Evolutionary conservation across 2,329 filamentous ascomycete genomes (phyloP), one percentile per base, ranked within the genome.

Genomic region (Pseudogymnoascus sp.): DNA sequence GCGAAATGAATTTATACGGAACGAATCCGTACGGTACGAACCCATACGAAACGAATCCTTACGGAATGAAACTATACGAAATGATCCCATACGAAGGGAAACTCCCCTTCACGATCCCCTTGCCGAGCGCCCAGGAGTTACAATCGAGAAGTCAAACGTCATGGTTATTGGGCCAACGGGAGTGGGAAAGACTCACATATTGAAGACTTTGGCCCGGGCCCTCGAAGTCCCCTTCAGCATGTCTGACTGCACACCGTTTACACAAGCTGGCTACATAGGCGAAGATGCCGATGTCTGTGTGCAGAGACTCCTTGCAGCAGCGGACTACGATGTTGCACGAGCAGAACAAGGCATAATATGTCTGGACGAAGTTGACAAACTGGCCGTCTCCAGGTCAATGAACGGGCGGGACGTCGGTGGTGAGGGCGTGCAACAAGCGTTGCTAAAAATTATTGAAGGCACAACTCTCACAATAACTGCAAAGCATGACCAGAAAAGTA

Each of bases 281-380:
- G 93, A 97, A 72, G 95, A 99, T 73, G 93, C 93, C n/a, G 95
- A 99, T 73, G 88, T 91, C 0, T 97, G 93, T 70, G 91, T 99
- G 42, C 91, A 97, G 72, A 84, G 95, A 50, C 81, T 99, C 26
- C 81, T 99, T 8, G 90, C 96, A 63, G 92, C 96, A 64, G 87
- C 93, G 7, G 93, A 96, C 73, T 96, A 96, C 74, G 90, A 96
- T 69, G 85, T 95, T 29, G 86, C 86, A 64, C 86, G 88, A 62
- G 88, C 92, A 6, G 93, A 99, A 73, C 85, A 90, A 62, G 95
- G 95, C 4, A 97, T 99, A 63, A 91, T 99, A 56, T 95, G 96
- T 63, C 81, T 99, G 19, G 95, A 99, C 70, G 95, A 99, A 76
- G 91, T 99, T 63, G 95, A 99, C 79, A 99, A 99, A 77, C 93